These are phyloP conservation scores for Tetracentron sinense DNA, from an alignment of 164 flowering plant species.

Conservation along the genomic window DNA sequence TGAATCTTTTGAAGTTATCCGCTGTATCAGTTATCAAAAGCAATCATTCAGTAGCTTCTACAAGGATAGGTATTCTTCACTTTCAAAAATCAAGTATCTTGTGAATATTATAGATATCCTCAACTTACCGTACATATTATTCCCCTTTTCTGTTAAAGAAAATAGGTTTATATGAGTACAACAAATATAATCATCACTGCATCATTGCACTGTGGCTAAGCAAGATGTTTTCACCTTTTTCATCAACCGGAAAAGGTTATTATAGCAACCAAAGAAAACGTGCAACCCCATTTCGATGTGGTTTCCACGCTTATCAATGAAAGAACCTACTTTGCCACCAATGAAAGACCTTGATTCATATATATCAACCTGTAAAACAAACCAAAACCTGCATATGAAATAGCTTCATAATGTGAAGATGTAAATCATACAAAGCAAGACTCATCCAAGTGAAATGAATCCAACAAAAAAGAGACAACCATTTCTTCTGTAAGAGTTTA, in stretches of 20 bases:
- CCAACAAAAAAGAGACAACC: neutral
- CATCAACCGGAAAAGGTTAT: constrained; percentile 92
- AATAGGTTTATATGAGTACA: neutral
- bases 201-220: neutral
- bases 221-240: constrained; percentile 65
- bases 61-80: neutral
- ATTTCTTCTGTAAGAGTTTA: neutral
- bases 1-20: neutral
- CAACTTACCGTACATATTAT: neutral
- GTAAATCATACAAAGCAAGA: neutral
- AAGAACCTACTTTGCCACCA: constrained; percentile 99
- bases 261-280: constrained; percentile 97
- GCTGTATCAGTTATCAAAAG: too few species aligned
- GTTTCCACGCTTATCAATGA: constrained; percentile 84
- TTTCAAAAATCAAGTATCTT: neutral
- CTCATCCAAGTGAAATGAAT: constrained; percentile 4
- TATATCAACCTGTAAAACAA: constrained; percentile 75
- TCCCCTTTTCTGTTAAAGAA: neutral
- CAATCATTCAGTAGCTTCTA: neutral
- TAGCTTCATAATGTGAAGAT: constrained; percentile 1
- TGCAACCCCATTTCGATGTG: constrained; percentile 98
- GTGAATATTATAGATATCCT: neutral
- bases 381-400: constrained; percentile 7
- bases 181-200: neutral
- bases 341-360: constrained; percentile 87